A percentile compares a stretch with the other conserved stretches of the same genome.
These are phyloP conservation scores for Dalbergia oliveri DNA, from an alignment of 306 rosid genomes.

Conservation along the genomic window DNA sequence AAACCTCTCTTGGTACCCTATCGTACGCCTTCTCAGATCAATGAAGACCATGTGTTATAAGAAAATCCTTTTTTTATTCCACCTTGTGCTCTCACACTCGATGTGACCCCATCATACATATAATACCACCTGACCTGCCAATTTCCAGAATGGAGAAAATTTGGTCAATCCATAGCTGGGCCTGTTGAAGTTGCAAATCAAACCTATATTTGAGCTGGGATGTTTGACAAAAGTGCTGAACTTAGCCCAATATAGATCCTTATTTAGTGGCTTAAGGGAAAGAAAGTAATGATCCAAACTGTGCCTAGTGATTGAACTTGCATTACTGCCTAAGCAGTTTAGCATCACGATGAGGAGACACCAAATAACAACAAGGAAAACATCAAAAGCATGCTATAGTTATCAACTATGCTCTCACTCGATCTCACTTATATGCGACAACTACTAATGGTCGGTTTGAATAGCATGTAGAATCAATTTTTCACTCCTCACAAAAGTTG, in stretches of 20 bases:
- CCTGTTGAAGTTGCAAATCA: not conserved
- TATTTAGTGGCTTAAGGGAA: not conserved
- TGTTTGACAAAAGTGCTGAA: not conserved
- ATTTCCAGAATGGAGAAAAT: not conserved
- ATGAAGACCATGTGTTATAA: too few relatives aligned
- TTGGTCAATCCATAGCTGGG: not conserved
- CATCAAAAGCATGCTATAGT: conserved; percentile 20
- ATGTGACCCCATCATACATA: too few relatives aligned
- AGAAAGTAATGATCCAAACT: not conserved
- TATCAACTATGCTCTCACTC: not conserved
- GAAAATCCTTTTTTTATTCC: too few relatives aligned
- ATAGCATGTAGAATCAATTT: too few relatives aligned
- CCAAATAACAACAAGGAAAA: not conserved
- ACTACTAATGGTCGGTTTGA: not conserved
- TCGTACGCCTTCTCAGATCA: too few relatives aligned
- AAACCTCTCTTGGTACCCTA: too few relatives aligned
- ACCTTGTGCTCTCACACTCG: too few relatives aligned
- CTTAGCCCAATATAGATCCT: not conserved
- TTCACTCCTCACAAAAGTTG: too few relatives aligned
- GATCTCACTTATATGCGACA: not conserved
- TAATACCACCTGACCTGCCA: too few relatives aligned
- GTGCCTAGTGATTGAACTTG: not conserved
- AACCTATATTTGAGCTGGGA: not conserved
- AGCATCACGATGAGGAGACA: conserved; percentile 17
- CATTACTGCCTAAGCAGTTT: not conserved